Evolutionary conservation across 2,329 filamentous ascomycete genomes (phyloP).

Genomic region (Hymenoscyphus scutula): DNA sequence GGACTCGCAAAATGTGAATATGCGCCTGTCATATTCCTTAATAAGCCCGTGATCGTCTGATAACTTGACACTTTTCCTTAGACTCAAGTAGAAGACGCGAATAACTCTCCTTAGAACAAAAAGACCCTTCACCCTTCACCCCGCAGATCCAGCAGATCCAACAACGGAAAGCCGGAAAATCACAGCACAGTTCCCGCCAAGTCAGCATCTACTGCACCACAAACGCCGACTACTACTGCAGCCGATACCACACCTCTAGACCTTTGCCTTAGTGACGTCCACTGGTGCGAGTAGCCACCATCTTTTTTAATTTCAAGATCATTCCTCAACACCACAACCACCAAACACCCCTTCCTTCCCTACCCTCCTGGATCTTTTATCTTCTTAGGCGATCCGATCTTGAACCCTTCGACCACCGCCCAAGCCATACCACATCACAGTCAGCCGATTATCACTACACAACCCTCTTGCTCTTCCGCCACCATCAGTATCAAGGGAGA

Average conservation of each 20-base stretch:
- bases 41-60: constrained; percentile 1
- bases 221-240: neutral
- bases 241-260: neutral
- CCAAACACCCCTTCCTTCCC: neutral
- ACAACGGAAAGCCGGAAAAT: neutral
- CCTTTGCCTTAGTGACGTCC: neutral
- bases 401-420: neutral
- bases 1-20: neutral
- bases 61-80: neutral
- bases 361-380: neutral
- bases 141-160: neutral
- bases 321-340: neutral
- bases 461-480: neutral
- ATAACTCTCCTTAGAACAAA: neutral
- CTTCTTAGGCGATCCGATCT: neutral
- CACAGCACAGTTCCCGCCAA: constrained; percentile 2
- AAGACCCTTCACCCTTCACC: neutral
- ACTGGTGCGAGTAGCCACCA: neutral
- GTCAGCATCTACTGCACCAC: neutral
- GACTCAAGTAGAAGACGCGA: neutral
- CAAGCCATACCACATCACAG: neutral
- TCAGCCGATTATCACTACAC: neutral
- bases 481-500: neutral
- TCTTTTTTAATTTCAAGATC: constrained; percentile 1
- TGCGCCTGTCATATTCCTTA: neutral